phyloP scores from a whole-genome alignment of 257 asterid genomes.

The Nicotiana sylvestris region DNA sequence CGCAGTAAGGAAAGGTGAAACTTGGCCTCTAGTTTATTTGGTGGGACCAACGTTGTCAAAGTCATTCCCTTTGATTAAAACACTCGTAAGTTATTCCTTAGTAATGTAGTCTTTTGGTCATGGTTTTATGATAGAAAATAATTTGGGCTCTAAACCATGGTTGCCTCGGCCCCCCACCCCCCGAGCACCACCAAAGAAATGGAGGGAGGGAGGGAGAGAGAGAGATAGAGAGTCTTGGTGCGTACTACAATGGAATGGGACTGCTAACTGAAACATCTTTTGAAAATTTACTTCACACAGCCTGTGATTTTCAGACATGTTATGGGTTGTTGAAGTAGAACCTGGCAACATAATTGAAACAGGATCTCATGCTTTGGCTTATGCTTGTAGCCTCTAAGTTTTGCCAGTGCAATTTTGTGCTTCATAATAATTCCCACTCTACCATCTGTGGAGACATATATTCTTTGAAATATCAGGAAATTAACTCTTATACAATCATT shows the following conservation, averaged over 20 bases:
- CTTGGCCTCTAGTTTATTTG: constrained; percentile 75
- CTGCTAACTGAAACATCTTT: neutral
- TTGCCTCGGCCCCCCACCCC: neutral
- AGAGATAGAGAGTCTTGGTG: neutral
- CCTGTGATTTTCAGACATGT: neutral
- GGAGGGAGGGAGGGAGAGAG: neutral
- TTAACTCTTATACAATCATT: neutral
- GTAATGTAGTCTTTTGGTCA: neutral
- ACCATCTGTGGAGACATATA: too few relatives aligned
- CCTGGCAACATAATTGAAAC: neutral
- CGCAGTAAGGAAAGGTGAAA: constrained; percentile 69
- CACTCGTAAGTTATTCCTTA: constrained; percentile 51
- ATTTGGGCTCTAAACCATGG: neutral
- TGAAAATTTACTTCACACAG: neutral
- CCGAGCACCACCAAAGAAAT: neutral
- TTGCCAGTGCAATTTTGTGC: too few relatives aligned
- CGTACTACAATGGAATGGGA: neutral
- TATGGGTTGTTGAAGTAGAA: neutral
- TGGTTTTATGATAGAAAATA: neutral
- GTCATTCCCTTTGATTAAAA: constrained; percentile 49
- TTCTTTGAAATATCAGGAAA: neutral
- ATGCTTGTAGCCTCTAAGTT: neutral
- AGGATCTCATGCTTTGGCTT: neutral
- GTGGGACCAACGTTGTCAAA: constrained; percentile 66
- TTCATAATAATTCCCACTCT: too few relatives aligned